Base-by-base conservation (phyloP, 345 rosid genomes). In the Microcos paniculata region DNA sequence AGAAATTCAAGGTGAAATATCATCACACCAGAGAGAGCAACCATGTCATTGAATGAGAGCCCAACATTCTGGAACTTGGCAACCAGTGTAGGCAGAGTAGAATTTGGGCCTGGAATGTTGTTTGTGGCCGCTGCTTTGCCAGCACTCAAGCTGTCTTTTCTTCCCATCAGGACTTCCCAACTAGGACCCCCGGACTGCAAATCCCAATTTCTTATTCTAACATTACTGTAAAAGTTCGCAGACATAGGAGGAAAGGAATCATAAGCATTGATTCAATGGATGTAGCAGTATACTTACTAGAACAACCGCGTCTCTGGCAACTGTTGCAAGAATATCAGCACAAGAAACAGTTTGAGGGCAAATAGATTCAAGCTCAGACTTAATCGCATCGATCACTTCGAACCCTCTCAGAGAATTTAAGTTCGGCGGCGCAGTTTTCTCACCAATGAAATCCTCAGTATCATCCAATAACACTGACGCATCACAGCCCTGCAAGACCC, bases 151-250 rank as follows among this genome's bases (percentile, higher is more conserved):
- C 96, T 77, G 77, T 90, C 96, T 73, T 72, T 87, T 77, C 98
- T 88, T 0, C 98, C 99, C 84, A 89, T 84, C 53, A 79, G 84
- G 35, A 93, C 96, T 65, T 90, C 97, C 98, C 98, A 93, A n/a
- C 83, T 79, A 62, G 98, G 98, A 35, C 97, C 98, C 16, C 97
- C 98, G 3, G 97, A 89, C 97, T 91, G 85, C 76, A 71, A 30
- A 53, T 45, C 42, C 45, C 31, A 61, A 59, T 16, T 64, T 31
- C 13, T 35, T 31, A 23, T 66, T 9, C 35, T 31, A 6, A 70
- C 19, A 33, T 0, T 14, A 24, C 38, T 48, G 4, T 40, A 16
- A 63, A 63, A n/a, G 7, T 2, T 35, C 49, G n/a, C n/a, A n/a
- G n/a, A n/a, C n/a, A n/a, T n/a, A n/a, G n/a, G n/a, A 18, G 40